phyloP scores from a whole-genome alignment of 1,284 basidiomycete species.

The Marasmius fiardii region DNA sequence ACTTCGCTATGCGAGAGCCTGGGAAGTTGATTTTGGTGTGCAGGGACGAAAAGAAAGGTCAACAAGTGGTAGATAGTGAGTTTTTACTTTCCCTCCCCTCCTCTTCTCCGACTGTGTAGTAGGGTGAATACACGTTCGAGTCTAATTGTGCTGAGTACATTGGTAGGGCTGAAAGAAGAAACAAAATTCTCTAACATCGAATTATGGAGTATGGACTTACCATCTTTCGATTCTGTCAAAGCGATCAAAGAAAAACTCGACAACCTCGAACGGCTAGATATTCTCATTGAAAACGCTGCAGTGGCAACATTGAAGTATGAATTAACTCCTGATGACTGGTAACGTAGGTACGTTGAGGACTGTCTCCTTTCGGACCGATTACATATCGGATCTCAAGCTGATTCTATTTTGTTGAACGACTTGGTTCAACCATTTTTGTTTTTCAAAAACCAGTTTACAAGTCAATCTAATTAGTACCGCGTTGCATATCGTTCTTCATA shows the following conservation, averaged over 20 bases:
- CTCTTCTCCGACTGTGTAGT: too few species aligned
- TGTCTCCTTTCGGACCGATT: constrained; percentile 11
- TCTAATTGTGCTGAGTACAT: not conserved
- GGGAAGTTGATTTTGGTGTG: constrained; percentile 25
- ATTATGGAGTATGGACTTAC: constrained; percentile 35
- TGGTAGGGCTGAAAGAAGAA: constrained; percentile 27
- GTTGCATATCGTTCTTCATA: not conserved
- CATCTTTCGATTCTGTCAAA: constrained; percentile 33
- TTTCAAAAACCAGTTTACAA: too few species aligned
- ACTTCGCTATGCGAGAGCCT: constrained; percentile 29
- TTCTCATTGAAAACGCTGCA: constrained; percentile 37
- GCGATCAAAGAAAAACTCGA: constrained; percentile 34
- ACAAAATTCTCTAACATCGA: constrained; percentile 29
- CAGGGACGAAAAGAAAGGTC: constrained; percentile 21
- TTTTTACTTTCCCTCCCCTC: not conserved
- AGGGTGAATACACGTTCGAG: too few species aligned
- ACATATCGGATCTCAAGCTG: too few species aligned
- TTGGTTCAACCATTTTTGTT: too few species aligned
- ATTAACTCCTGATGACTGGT: constrained; percentile 33
- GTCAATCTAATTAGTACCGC: not conserved
- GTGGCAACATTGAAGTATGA: constrained; percentile 18
- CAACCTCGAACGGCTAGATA: constrained; percentile 31
- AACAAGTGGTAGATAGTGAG: constrained; percentile 19
- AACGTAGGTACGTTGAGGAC: constrained; percentile 27
- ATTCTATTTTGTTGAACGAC: too few species aligned